A percentile compares a stretch with the other conserved stretches of the same genome.
Conservation (phyloP, 768 basidiomycete genomes). For the Boletus sp. region DNA sequence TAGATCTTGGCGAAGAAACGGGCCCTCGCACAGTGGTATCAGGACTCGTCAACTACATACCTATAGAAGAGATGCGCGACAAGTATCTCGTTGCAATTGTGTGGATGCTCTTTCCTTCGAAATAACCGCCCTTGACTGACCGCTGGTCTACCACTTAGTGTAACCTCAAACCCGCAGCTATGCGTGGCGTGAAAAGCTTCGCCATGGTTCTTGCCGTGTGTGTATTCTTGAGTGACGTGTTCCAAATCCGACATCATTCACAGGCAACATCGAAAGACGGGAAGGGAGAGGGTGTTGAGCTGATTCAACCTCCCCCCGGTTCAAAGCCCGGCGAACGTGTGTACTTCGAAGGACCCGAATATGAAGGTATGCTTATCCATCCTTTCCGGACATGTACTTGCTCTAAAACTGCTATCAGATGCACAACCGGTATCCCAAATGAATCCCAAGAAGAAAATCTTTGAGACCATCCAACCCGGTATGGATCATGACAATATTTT, state of each 20-base stretch:
- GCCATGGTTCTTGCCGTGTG: constrained; percentile 95
- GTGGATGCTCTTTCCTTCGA: constrained; percentile 18
- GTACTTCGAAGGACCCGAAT: constrained; percentile 91
- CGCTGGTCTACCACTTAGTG: constrained; percentile 45
- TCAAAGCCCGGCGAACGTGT: constrained; percentile 90
- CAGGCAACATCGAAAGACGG: constrained; percentile 91
- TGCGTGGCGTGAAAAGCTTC: constrained; percentile 97
- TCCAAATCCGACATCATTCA: background rate
- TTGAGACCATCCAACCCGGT: constrained; percentile 95
- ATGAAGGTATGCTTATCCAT: constrained; percentile 56
- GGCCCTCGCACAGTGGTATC: constrained; percentile 97
- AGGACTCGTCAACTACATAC: constrained; percentile 94
- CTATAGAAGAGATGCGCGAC: constrained; percentile 90
- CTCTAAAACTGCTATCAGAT: constrained; percentile 35
- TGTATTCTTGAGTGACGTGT: background rate
- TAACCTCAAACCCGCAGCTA: constrained; percentile 92
- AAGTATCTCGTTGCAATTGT: constrained; percentile 84
- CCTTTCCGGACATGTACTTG: background rate
- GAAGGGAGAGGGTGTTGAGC: constrained; percentile 86
- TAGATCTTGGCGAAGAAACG: constrained; percentile 92
- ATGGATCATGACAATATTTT: constrained; percentile 6
- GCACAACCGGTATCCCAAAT: constrained; percentile 75
- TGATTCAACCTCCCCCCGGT: constrained; percentile 83
- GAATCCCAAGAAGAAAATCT: constrained; percentile 99
- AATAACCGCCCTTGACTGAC: background rate